phyloP scores from a whole-genome alignment of 1,284 basidiomycete species.

The Paramarasmius palmivorus region DNA sequence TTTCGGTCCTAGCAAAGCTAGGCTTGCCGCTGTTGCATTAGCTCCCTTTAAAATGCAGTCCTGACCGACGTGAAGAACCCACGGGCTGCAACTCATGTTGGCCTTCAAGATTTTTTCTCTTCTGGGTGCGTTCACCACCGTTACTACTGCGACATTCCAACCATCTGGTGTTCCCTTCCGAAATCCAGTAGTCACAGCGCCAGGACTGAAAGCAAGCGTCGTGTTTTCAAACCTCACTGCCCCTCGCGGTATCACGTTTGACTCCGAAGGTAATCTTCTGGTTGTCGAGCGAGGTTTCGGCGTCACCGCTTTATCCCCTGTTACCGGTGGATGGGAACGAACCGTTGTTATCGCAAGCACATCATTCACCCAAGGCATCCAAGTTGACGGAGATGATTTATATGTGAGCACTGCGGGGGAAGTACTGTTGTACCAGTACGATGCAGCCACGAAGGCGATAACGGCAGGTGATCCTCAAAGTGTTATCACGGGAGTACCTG shows the following conservation, averaged over 20 bases:
- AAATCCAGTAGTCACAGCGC: constrained; percentile 34
- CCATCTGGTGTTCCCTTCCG: constrained; percentile 26
- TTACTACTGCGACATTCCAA: constrained; percentile 19
- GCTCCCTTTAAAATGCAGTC: no score
- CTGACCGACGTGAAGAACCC: no score
- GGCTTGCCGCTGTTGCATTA: no score
- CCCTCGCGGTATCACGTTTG: constrained; percentile 40
- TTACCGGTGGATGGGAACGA: constrained; percentile 34
- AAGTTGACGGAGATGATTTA: constrained; percentile 31
- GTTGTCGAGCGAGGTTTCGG: constrained; percentile 41
- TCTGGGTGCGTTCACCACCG: no score
- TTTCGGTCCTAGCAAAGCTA: no score
- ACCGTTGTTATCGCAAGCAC: constrained; percentile 35
- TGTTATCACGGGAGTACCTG: constrained; percentile 34
- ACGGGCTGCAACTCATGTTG: no score
- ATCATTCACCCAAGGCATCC: constrained; percentile 41
- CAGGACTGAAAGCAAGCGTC: constrained; percentile 32
- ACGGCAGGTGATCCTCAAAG: constrained; percentile 14
- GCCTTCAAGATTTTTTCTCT: no score
- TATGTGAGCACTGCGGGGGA: constrained; percentile 33
- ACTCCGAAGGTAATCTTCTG: constrained; percentile 35
- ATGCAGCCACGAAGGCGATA: constrained; percentile 26
- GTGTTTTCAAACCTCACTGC: constrained; percentile 38
- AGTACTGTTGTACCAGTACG: constrained; percentile 30
- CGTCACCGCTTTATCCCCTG: constrained; percentile 35